Evolutionary conservation across 1,284 basidiomycete species (phyloP).

Genomic region (Lentinus polychrous): DNA sequence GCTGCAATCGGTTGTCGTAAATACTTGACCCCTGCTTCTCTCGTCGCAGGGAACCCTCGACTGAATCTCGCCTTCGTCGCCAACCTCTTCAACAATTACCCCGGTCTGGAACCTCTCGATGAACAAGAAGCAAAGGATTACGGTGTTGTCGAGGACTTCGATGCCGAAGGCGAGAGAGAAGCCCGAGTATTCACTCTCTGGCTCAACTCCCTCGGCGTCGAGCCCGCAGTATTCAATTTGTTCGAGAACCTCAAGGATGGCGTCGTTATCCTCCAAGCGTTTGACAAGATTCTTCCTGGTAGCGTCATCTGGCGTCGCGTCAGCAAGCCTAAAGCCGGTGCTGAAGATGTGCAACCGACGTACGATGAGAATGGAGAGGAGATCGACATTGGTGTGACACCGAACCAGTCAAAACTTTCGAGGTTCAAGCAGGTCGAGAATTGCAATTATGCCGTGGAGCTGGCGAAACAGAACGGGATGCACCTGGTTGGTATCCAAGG

Average conservation of each 20-base stretch:
- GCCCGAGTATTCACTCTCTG: slow-evolving; percentile 97
- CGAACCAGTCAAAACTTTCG: slow-evolving; percentile 79
- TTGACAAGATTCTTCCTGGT: slow-evolving; percentile 92
- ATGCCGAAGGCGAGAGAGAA: slow-evolving; percentile 97
- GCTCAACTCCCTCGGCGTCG: slow-evolving; percentile 95
- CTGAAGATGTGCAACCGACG: slow-evolving; percentile 21
- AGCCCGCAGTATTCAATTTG: slow-evolving; percentile 93
- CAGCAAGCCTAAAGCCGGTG: slow-evolving; percentile 80
- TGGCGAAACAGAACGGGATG: slow-evolving; percentile 90
- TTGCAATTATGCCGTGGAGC: slow-evolving; percentile 93
- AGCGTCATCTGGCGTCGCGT: slow-evolving; percentile 93
- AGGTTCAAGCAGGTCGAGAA: slow-evolving; percentile 98
- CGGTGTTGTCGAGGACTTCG: slow-evolving; percentile 92
- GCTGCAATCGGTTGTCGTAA: slow-evolving; percentile 93
- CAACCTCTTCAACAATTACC: slow-evolving; percentile 97
- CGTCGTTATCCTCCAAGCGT: slow-evolving; percentile 87
- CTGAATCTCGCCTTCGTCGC: slow-evolving; percentile 98
- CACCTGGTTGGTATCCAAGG: slow-evolving; percentile 97
- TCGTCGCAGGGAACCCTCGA: slow-evolving; percentile 94
- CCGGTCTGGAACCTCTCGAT: slow-evolving; percentile 87
- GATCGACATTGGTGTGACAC: slow-evolving; percentile 69
- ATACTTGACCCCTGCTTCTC: slow-evolving; percentile 88
- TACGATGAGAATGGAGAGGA: slow-evolving; percentile 56
- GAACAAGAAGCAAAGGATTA: slow-evolving; percentile 83
- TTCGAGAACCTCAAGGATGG: slow-evolving; percentile 97